A percentile compares a stretch with the other conserved stretches of the same genome.
These are phyloP conservation scores for Paxillus rubicundulus DNA, from an alignment of 768 basidiomycete genomes.

Conservation along the genomic window DNA sequence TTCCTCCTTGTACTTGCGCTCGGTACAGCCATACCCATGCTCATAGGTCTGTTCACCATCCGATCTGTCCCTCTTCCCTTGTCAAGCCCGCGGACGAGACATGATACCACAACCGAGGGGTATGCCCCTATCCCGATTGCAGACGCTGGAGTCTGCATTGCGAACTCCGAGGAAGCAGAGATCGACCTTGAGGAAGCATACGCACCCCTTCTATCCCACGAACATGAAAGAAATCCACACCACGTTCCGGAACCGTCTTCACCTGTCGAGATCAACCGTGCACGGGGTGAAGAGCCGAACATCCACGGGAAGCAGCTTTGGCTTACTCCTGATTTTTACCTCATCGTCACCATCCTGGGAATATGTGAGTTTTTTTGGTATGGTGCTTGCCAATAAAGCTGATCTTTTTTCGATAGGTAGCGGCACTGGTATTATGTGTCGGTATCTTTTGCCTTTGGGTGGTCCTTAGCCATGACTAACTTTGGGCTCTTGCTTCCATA, in stretches of 20 bases:
- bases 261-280: conserved; percentile 23
- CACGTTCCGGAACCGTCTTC: conserved; percentile 17
- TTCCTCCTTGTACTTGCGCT: conserved; percentile 74
- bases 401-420: conserved; percentile 44
- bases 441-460: conserved; percentile 20
- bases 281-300: conserved; percentile 36
- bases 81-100: conserved; percentile 15
- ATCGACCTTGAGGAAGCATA: too few relatives aligned
- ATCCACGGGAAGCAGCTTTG: conserved; percentile 53
- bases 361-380: conserved; percentile 46
- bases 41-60: conserved; percentile 73
- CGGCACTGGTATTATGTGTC: conserved; percentile 77
- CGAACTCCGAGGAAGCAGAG: conserved; percentile 22
- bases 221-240: conserved; percentile 16
- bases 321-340: conserved; percentile 58
- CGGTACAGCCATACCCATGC: conserved; percentile 77
- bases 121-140: conserved; percentile 18
- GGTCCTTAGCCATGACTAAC: too few relatives aligned
- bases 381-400: background rate
- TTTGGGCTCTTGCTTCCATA: conserved; percentile 2
- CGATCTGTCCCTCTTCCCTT: conserved; percentile 62
- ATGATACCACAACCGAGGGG: conserved; percentile 5
- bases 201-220: conserved; percentile 23
- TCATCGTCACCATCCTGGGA: conserved; percentile 53
- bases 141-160: conserved; percentile 22